Evolutionary conservation across 2,329 filamentous ascomycete genomes (phyloP).

Genomic region (Fusarium sp.): DNA sequence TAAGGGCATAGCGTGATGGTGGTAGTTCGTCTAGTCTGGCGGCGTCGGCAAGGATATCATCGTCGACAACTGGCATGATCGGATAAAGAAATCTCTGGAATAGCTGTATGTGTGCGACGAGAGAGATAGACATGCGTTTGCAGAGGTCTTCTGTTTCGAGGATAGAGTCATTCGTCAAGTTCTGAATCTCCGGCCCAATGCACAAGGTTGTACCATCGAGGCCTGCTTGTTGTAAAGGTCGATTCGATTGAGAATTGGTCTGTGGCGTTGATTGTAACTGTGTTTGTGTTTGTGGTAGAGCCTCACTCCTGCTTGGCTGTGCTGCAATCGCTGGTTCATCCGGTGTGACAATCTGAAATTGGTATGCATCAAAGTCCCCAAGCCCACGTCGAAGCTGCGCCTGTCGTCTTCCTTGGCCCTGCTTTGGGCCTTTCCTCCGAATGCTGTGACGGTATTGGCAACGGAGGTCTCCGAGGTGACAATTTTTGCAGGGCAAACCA

Average conservation of each 20-base stretch:
- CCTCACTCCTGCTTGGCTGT: background rate
- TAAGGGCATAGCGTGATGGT: conserved; percentile 47
- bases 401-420: conserved; percentile 48
- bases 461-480: conserved; percentile 43
- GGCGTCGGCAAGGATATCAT: conserved; percentile 47
- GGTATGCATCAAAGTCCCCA: conserved; percentile 4
- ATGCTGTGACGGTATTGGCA: conserved; percentile 51
- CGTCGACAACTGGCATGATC: conserved; percentile 51
- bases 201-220: background rate
- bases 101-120: conserved; percentile 47
- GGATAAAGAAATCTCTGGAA: conserved; percentile 51
- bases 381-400: conserved; percentile 48
- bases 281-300: background rate
- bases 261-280: background rate
- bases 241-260: background rate
- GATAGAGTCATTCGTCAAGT: background rate
- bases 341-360: conserved; percentile 44
- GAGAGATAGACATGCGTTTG: conserved; percentile 39
- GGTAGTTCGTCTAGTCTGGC: conserved; percentile 42
- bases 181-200: background rate
- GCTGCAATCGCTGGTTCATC: background rate
- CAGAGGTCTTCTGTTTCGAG: conserved; percentile 18
- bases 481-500: conserved; percentile 48
- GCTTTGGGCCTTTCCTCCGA: conserved; percentile 48
- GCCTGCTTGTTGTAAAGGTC: background rate